phyloP scores from a whole-genome alignment of 2,329 filamentous ascomycete species.

The Aspergillus flavus region DNA sequence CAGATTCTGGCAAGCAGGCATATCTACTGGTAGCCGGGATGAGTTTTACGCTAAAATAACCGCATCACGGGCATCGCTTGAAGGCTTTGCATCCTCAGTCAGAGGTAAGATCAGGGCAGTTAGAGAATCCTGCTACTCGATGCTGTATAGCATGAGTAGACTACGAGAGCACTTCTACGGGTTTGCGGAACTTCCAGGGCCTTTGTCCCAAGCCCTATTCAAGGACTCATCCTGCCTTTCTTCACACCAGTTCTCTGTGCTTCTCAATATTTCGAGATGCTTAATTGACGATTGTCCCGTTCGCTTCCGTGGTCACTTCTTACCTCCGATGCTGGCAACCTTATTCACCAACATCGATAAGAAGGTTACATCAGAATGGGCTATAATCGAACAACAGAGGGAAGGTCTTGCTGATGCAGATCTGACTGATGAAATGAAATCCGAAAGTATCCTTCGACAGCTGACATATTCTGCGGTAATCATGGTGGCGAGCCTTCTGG shows the following conservation, averaged over 20 bases:
- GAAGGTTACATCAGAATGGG: conserved; percentile 89
- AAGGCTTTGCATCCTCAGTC: conserved; percentile 92
- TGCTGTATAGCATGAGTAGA: conserved; percentile 89
- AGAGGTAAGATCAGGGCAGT: conserved; percentile 86
- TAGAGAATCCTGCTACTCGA: conserved; percentile 89
- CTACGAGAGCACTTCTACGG: conserved; percentile 88
- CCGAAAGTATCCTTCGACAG: conserved; percentile 90
- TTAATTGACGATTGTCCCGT: conserved; percentile 91
- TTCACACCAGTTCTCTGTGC: conserved; percentile 89
- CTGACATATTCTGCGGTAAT: conserved; percentile 90
- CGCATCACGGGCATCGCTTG: conserved; percentile 83
- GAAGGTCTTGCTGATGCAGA: conserved; percentile 71
- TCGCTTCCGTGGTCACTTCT: conserved; percentile 73
- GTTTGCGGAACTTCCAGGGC: conserved; percentile 78
- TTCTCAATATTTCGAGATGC: conserved; percentile 84
- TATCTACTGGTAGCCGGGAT: conserved; percentile 91
- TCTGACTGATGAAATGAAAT: conserved; percentile 95
- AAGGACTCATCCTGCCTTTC: conserved; percentile 80
- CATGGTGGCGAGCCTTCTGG: conserved; percentile 86
- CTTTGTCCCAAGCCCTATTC: conserved; percentile 82
- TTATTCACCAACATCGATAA: conserved; percentile 84
- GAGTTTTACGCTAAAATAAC: conserved; percentile 94
- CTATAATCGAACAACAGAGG: conserved; percentile 63
- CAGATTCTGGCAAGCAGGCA: conserved; percentile 97
- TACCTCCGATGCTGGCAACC: conserved; percentile 78